Evolutionary conservation across 306 rosid genomes (phyloP), one percentile per base, ranked within the genome.

Genomic region (Prunus dulcis): DNA sequence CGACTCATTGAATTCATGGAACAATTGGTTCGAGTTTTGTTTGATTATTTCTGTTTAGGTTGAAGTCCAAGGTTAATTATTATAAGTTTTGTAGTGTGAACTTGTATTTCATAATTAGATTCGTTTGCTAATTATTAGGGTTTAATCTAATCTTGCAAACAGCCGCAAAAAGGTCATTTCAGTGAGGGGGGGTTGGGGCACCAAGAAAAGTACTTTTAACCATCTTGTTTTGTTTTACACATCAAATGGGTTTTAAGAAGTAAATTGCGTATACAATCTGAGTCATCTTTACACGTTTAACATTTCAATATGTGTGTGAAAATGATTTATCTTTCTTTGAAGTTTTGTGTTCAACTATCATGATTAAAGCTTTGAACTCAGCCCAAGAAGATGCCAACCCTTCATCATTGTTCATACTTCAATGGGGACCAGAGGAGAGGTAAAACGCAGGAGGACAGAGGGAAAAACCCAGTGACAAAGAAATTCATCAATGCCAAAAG

Each of bases 101-200:
- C 65, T 46, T 25, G 60, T 63, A 60, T n/a, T 20, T 74, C 61
- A 81, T 73, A 49, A 78, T 86, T 82, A 66, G 64, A 80, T 71
- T 74, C 55, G 41, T 84, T 46, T 20, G 77, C 76, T 81, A 67
- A 80, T 76, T 70, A 73, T n/a, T 58, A 69, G 17, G 76, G 75
- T 78, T 80, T 73, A 58, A 74, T 78, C 78, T 57, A n/a, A 49
- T 60, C 25, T 72, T 34, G 50, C 47, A 68, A 81, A 47, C 69
- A 55, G 71, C 64, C 76, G 60, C 74, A 60, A 81, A 76, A 72
- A 69, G 71, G 80, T 82, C 79, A 57, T 9, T 68, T 82, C 79
- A 56, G 12, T 51, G 74, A 64, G 45, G 18, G 71, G 66, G 18
- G 15, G 28, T n/a, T 56, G 38, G 86, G 89, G 64, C 73, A 81